Evolutionary conservation across 495 filamentous ascomycete genomes (phyloP), one percentile per base, ranked within the genome.

Genomic region (Neurospora tetraspora): DNA sequence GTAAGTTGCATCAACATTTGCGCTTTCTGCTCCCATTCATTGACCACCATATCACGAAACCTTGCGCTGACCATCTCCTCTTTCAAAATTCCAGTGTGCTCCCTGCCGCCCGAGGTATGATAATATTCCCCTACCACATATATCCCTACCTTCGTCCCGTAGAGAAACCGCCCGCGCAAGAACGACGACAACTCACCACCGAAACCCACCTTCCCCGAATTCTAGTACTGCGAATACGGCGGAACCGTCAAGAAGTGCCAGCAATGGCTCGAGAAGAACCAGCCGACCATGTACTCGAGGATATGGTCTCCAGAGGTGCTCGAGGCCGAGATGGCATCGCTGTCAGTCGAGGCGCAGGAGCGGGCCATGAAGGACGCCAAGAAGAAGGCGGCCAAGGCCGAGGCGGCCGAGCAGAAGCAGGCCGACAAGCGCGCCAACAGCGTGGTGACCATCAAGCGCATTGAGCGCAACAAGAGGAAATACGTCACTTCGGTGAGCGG

Each of bases 171-270:
- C 2, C 18, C 18, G 20, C 65, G 59, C 37, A 72, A 18, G 43
- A 16, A 42, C 12, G 37, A 73, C 70, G 27, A 74, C 5, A 18
- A 68, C 53, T 6, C 31, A 43, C 16, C 45, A 70, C 39, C 9
- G 31, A 43, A 34, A 45, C 38, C 42, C 10, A 7, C n/a, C 38
- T 3, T 61, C 12, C 20, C 42, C 40, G 47, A 37, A n/a, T 11
- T 69, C 36, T 71, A 99, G 96, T 99, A 97, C 83, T 99, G 96
- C 84, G 96, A 98, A 83, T 98, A 97, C 81, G 95, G 96, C 77
- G 94, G 92, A 70, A 97, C 94, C n/a, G 89, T 91, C n/a, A 96
- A 93, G 83, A 98, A 97, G 85, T 99, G 96, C 82, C 91, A 94
- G 79, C 93, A 97, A 80, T 99, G 96, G 96, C 87, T 99, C 12